A percentile compares a stretch with the other conserved stretches of the same genome.
These are phyloP conservation scores for Globisporangium camurandrum DNA, from an alignment of 352 stramenopile genomes.

Conservation along the genomic window DNA sequence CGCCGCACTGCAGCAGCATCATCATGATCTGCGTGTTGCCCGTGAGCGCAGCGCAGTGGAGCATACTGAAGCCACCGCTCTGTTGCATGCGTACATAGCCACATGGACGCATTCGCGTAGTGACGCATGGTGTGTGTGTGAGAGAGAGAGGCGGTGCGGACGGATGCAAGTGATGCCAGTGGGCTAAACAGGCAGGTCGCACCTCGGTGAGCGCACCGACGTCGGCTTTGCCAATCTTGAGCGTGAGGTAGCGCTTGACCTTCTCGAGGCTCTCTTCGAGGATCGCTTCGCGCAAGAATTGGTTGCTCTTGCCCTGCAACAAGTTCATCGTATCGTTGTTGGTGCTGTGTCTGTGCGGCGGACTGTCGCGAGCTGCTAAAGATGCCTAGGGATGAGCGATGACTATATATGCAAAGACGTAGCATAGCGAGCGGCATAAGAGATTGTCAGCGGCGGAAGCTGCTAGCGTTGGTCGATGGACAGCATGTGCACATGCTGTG, in stretches of 20 bases:
- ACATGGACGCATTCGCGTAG: background rate
- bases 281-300: slow-evolving; percentile 78
- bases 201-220: slow-evolving; percentile 69
- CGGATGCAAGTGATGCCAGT: background rate
- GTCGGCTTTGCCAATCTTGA: slow-evolving; percentile 81
- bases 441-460: no score
- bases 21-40: slow-evolving; percentile 84
- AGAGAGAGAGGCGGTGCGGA: background rate
- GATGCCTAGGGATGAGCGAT: background rate
- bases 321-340: slow-evolving; percentile 49
- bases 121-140: background rate
- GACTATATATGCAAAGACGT: no score
- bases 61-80: slow-evolving; percentile 76
- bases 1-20: slow-evolving; percentile 78
- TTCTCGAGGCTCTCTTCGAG: slow-evolving; percentile 79
- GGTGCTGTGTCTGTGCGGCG: background rate
- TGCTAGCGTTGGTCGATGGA: no score
- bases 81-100: slow-evolving; percentile 9
- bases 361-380: background rate
- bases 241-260: slow-evolving; percentile 66
- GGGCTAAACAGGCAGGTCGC: background rate
- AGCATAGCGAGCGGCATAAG: no score
- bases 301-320: slow-evolving; percentile 82
- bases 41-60: slow-evolving; percentile 65
- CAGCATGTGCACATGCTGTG: no score